These are phyloP conservation scores for Ganoderma leucocontextum DNA, from an alignment of 1,284 basidiomycete genomes.

Conservation along the genomic window DNA sequence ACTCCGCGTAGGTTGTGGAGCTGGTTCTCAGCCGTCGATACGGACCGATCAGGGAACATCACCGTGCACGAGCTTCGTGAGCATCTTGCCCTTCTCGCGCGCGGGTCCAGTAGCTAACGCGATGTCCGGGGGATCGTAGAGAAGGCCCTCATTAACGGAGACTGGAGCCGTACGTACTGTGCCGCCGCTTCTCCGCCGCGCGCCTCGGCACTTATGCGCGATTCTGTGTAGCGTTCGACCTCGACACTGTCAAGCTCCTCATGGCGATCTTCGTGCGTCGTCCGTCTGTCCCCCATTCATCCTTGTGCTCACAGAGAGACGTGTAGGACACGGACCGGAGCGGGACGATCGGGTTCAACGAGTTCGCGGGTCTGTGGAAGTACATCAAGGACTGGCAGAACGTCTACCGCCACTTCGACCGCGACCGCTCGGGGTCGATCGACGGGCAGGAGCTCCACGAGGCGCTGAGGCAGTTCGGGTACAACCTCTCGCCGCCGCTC, in stretches of 20 bases:
- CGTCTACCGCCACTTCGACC: constrained; percentile 82
- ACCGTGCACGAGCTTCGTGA: constrained; percentile 70
- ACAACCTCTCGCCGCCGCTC: constrained; percentile 69
- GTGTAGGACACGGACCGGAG: constrained; percentile 72
- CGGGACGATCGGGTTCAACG: constrained; percentile 81
- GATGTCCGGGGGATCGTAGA: constrained; percentile 46
- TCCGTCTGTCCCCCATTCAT: background rate
- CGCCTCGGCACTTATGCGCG: constrained; percentile 3
- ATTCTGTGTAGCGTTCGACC: constrained; percentile 69
- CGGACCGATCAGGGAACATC: constrained; percentile 73
- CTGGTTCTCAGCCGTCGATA: constrained; percentile 79
- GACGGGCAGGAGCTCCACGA: constrained; percentile 69
- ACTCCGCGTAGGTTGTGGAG: constrained; percentile 62
- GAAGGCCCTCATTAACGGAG: constrained; percentile 79
- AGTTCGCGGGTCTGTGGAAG: constrained; percentile 83
- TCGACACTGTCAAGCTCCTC: constrained; percentile 84
- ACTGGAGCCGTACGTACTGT: constrained; percentile 69
- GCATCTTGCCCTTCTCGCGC: constrained; percentile 38
- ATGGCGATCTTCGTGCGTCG: constrained; percentile 80
- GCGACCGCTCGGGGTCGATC: constrained; percentile 79
- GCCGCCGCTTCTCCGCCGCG: background rate
- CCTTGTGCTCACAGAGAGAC: background rate
- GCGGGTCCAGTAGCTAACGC: background rate
- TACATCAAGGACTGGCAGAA: constrained; percentile 88
- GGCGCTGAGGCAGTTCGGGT: constrained; percentile 77